Evolutionary conservation across 208 protist species (phyloP).

Genomic region (Acanthamoeba castellanii): DNA sequence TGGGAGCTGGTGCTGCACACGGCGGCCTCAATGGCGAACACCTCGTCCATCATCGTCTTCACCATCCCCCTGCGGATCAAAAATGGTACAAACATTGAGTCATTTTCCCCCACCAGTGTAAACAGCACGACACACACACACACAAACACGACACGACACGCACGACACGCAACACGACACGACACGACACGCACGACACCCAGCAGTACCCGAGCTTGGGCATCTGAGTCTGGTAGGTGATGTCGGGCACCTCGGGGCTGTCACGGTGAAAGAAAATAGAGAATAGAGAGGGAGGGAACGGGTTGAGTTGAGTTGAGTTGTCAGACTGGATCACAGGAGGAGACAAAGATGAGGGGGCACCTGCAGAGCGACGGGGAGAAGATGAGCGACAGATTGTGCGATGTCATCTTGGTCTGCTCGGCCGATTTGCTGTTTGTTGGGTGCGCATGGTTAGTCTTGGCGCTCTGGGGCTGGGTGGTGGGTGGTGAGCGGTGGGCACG

Average conservation of each 20-base stretch:
- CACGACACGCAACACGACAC: too few relatives aligned
- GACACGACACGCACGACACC: too few relatives aligned
- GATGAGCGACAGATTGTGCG: slow-evolving; percentile 30
- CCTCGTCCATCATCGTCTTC: slow-evolving; percentile 43
- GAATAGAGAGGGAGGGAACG: background rate
- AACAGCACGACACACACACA: background rate
- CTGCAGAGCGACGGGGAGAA: slow-evolving; percentile 28
- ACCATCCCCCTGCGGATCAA: background rate
- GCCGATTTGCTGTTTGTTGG: slow-evolving; percentile 18
- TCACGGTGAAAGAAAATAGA: background rate
- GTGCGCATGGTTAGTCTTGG: too few relatives aligned
- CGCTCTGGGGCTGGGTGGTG: too few relatives aligned
- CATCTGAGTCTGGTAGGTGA: slow-evolving; percentile 21
- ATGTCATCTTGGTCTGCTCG: slow-evolving; percentile 46
- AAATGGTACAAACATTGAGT: too few relatives aligned
- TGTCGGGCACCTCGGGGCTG: slow-evolving; percentile 25
- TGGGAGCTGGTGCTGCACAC: background rate
- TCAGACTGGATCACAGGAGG: too few relatives aligned
- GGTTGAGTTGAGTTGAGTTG: background rate
- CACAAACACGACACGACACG: too few relatives aligned
- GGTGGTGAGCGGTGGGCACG: too few relatives aligned
- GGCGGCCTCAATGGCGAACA: background rate
- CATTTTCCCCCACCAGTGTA: too few relatives aligned
- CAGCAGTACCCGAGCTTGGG: background rate
- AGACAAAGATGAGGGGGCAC: background rate